Base-by-base conservation (phyloP, 2,329 filamentous ascomycete species). In the Scleromitrula shiraiana region DNA sequence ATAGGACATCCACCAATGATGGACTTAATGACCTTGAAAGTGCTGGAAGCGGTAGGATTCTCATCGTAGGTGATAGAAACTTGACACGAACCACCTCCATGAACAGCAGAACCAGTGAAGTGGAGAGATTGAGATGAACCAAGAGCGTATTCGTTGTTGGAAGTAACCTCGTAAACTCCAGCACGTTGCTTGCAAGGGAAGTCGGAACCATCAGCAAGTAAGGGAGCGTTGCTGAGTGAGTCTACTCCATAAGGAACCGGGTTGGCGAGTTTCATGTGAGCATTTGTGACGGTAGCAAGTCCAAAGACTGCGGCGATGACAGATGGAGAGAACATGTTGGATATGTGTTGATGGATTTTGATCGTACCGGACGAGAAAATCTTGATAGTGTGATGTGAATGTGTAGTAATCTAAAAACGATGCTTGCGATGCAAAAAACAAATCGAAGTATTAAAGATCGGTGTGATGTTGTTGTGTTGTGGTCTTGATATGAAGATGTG, bases 61-160 rank as follows among this genome's bases (percentile, higher is more conserved):
- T 74, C 70, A 57, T 96, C 91, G 15, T 85, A 88, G 0, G 90
- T 93, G 58, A 98, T 70, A 7, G 83, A 85, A 49, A 97, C 69
- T 60, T 98, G 93, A 70, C 93, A 97, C 0, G 88, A 94, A 0
- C 93, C 93, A 46, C 93, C 93, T 15, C 90, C 90, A 58, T 98
- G 93, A 0, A 83, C 80, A 2, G 89, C 90, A 41, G 74, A 70
- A 29, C 89, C 90, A 0, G 68, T 68, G 66, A 95, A 87, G 0
- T 68, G 65, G 1, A 96, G 72, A 0, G 69, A 64, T 59, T 85
- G 78, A 0, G 65, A 54, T 5, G 77, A 75, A 4, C 88, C 88
- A 12, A 84, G 73, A 0, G 74, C 69, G n/a, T n/a, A n/a, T n/a
- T n/a, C n/a, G n/a, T n/a, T n/a, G n/a, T n/a, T n/a, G n/a, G n/a